Conservation (phyloP, 1,284 basidiomycete species). For the Papiliotrema fonsecae region DNA sequence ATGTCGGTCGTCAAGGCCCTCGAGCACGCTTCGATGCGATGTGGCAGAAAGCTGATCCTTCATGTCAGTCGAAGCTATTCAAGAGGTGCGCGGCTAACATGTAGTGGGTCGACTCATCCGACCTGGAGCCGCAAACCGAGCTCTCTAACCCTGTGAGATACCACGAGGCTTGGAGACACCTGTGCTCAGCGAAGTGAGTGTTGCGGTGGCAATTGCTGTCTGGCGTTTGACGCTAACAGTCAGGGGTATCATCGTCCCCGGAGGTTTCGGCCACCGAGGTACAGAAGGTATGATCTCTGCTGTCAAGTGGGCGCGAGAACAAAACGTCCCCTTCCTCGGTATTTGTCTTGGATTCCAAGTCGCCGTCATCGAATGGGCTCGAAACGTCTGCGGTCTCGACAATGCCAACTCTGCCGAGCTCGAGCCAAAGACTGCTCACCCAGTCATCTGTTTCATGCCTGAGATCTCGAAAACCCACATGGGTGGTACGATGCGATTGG, state of each 20-base stretch:
- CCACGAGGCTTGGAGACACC: constrained; percentile 90
- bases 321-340: constrained; percentile 90
- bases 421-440: constrained; percentile 56
- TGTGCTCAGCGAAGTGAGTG: constrained; percentile 80
- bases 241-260: constrained; percentile 91
- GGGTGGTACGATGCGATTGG: constrained; percentile 97
- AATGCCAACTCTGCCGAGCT: constrained; percentile 88
- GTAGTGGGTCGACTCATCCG: constrained; percentile 96
- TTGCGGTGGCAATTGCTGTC: background rate
- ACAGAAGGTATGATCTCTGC: constrained; percentile 98
- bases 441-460: constrained; percentile 95
- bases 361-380: constrained; percentile 91
- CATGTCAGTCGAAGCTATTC: constrained; percentile 54
- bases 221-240: too few species aligned
- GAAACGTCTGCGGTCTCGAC: constrained; percentile 72
- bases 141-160: constrained; percentile 77
- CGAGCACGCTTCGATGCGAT: constrained; percentile 92
- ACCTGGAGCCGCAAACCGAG: constrained; percentile 79
- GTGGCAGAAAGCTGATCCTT: constrained; percentile 74
- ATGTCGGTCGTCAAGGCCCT: constrained; percentile 97
- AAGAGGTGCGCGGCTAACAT: constrained; percentile 10
- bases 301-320: constrained; percentile 93
- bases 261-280: constrained; percentile 89
- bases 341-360: constrained; percentile 98
- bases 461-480: constrained; percentile 97